Percentiles rank a stretch among this genome's conserved stretches.
phyloP scores from a whole-genome alignment of 1,284 basidiomycete genomes.

The Peniophora sp. region DNA sequence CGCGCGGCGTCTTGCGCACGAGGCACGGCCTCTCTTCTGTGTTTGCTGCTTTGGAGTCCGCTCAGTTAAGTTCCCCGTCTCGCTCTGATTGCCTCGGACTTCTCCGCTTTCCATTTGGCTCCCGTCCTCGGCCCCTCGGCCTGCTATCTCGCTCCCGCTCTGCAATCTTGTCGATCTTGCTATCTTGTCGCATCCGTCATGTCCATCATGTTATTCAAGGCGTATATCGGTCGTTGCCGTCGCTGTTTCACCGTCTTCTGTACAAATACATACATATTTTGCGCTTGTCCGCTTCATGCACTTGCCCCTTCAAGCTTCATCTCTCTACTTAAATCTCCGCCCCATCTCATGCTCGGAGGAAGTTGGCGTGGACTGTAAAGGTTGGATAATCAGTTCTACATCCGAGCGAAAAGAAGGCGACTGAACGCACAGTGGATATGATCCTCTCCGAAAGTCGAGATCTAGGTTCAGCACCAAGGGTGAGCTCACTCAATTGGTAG shows the following conservation, averaged over 20 bases:
- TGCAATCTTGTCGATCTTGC: too few species aligned
- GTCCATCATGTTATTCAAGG: too few species aligned
- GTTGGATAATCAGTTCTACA: conserved; percentile 4
- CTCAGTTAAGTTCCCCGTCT: too few species aligned
- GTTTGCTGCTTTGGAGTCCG: too few species aligned
- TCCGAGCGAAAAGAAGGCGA: not conserved
- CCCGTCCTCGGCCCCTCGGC: too few species aligned
- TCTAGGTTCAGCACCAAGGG: conserved; percentile 24
- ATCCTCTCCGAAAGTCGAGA: conserved; percentile 59
- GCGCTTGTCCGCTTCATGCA: not conserved
- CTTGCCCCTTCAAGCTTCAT: not conserved
- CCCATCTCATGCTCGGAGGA: conserved; percentile 52
- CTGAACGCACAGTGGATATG: conserved; percentile 30
- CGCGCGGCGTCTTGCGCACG: too few species aligned
- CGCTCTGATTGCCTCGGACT: too few species aligned
- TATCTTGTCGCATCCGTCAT: not conserved
- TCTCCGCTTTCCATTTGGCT: too few species aligned
- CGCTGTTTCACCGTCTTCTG: too few species aligned
- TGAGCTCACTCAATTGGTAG: not conserved
- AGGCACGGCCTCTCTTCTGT: too few species aligned
- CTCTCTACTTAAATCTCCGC: not conserved
- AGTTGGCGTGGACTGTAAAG: conserved; percentile 64
- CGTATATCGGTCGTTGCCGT: not conserved
- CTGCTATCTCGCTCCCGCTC: too few species aligned
- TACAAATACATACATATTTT: not conserved